These are phyloP conservation scores for Saccharomycopsis hybrid DNA, from an alignment of 1,139 yeast species.

Conservation along the genomic window DNA sequence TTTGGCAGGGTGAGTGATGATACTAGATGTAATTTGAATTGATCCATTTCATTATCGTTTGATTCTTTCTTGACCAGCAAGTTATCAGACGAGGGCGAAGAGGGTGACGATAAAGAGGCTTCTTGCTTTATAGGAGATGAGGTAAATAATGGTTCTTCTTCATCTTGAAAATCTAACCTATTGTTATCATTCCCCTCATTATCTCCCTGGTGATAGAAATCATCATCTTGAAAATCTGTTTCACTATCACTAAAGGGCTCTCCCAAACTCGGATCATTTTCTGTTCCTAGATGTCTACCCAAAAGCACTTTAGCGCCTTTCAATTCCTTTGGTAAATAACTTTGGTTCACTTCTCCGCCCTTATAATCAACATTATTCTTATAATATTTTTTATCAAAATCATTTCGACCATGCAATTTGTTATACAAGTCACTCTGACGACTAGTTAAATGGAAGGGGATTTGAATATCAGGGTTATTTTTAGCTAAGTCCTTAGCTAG, in stretches of 20 bases:
- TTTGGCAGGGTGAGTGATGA: too few relatives aligned
- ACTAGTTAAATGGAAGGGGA: conserved; percentile 79
- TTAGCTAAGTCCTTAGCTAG: conserved; percentile 54
- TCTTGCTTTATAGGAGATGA: too few relatives aligned
- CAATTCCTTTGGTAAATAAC: conserved; percentile 53
- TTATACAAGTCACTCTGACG: conserved; percentile 90
- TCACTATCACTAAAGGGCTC: conserved; percentile 10
- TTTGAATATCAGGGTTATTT: conserved; percentile 48
- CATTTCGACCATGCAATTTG: conserved; percentile 66
- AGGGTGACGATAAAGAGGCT: too few relatives aligned
- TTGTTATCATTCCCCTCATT: background rate
- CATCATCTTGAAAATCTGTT: conserved; percentile 3
- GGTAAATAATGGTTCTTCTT: too few relatives aligned
- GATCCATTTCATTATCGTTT: too few relatives aligned
- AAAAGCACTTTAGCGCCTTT: conserved; percentile 23
- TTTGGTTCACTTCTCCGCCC: conserved; percentile 67
- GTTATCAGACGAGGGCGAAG: too few relatives aligned
- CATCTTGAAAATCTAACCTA: too few relatives aligned
- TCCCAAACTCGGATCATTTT: conserved; percentile 3
- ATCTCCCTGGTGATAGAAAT: conserved; percentile 1
- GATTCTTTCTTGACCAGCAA: too few relatives aligned
- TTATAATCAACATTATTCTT: conserved; percentile 77
- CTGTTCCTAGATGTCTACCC: conserved; percentile 10
- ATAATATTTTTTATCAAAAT: conserved; percentile 44
- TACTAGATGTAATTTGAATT: too few relatives aligned